Conservation (phyloP, 495 filamentous ascomycete species). For the Neurospora terricola region DNA sequence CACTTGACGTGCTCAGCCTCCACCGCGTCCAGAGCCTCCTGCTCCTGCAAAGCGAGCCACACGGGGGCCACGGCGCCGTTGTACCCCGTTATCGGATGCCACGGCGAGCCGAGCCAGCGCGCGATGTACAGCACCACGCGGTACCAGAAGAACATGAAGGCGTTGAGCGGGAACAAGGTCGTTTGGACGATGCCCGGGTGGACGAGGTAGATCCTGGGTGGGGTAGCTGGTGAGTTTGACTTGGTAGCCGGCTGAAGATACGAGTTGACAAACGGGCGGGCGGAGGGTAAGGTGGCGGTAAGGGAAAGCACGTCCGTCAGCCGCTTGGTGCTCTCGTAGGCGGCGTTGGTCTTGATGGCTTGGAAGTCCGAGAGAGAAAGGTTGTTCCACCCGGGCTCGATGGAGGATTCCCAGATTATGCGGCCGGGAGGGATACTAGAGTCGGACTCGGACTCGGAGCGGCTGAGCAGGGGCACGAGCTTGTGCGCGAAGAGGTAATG, state of each 20-base stretch:
- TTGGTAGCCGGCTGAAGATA: slow-evolving; percentile 19
- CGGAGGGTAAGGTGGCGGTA: slow-evolving; percentile 58
- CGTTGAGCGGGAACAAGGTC: slow-evolving; percentile 59
- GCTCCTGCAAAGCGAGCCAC: slow-evolving; percentile 67
- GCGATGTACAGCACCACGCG: slow-evolving; percentile 54
- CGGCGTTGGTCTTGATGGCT: slow-evolving; percentile 44
- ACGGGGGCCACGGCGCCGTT: slow-evolving; percentile 65
- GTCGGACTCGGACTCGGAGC: slow-evolving; percentile 23
- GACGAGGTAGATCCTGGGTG: slow-evolving; percentile 59
- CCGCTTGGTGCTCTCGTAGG: slow-evolving; percentile 82
- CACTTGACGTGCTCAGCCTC: slow-evolving; percentile 63
- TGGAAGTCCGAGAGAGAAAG: slow-evolving; percentile 68
- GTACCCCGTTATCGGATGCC: slow-evolving; percentile 69
- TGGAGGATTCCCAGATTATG: slow-evolving; percentile 75
- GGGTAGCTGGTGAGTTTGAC: background rate
- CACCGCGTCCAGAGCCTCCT: slow-evolving; percentile 49
- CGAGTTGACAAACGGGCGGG: slow-evolving; percentile 41
- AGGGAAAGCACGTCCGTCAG: slow-evolving; percentile 75
- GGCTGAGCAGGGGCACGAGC: slow-evolving; percentile 59
- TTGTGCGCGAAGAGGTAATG: slow-evolving; percentile 86
- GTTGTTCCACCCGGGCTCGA: slow-evolving; percentile 51
- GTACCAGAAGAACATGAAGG: slow-evolving; percentile 51
- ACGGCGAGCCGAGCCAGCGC: slow-evolving; percentile 75
- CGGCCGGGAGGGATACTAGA: slow-evolving; percentile 35
- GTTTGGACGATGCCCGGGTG: slow-evolving; percentile 87